Evolutionary conservation across 2,329 filamentous ascomycete genomes (phyloP).

Genomic region (Pestalotiopsis sp.): DNA sequence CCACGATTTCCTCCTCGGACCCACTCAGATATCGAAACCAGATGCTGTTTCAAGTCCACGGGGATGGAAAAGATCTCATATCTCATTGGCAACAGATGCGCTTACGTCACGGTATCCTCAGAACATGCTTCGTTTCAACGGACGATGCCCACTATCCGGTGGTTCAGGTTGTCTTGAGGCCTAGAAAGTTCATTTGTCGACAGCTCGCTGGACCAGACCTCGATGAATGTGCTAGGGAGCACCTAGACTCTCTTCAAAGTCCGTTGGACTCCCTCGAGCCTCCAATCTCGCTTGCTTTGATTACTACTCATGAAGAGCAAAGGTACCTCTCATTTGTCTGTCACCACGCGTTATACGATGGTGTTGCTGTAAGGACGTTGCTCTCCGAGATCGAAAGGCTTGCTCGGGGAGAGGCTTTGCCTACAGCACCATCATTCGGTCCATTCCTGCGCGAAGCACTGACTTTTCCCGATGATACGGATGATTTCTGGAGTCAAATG

Average conservation of each 20-base stretch:
- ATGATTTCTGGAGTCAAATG: constrained; percentile 68
- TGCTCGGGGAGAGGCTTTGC: constrained; percentile 50
- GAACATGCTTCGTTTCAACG: constrained; percentile 75
- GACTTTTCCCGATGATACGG: constrained; percentile 46
- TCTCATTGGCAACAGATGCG: constrained; percentile 65
- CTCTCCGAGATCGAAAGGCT: constrained; percentile 70
- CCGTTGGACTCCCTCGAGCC: constrained; percentile 47
- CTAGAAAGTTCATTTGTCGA: constrained; percentile 44
- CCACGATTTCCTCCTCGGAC: constrained; percentile 33
- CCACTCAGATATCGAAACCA: constrained; percentile 71
- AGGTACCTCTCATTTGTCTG: constrained; percentile 52
- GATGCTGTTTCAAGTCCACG: constrained; percentile 63
- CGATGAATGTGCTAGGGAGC: constrained; percentile 29
- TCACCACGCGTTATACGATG: constrained; percentile 89
- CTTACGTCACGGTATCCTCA: constrained; percentile 72
- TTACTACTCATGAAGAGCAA: constrained; percentile 31
- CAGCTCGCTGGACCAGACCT: constrained; percentile 28
- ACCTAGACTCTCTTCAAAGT: constrained; percentile 40
- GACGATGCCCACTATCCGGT: constrained; percentile 63
- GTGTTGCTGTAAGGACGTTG: constrained; percentile 71
- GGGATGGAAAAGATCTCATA: constrained; percentile 52
- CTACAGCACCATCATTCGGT: constrained; percentile 56
- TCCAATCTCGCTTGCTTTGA: constrained; percentile 47
- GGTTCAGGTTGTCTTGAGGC: constrained; percentile 69
- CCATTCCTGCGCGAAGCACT: constrained; percentile 66